Base-by-base conservation (phyloP, 2,329 filamentous ascomycete species). In the Monosporascus sp. region DNA sequence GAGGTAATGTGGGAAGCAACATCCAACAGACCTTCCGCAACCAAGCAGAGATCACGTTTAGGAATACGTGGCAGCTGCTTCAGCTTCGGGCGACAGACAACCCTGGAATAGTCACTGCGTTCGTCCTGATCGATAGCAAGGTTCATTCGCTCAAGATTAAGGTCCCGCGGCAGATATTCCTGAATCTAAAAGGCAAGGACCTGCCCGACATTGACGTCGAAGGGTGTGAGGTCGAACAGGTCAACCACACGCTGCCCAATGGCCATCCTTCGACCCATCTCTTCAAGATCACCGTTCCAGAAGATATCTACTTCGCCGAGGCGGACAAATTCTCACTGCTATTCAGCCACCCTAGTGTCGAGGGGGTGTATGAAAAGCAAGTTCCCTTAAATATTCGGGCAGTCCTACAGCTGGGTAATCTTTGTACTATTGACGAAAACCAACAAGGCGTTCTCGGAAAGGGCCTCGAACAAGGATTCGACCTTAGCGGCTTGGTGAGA, bases 361-460 rank as follows among this genome's bases (percentile, higher is more conserved):
- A 99, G 70, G 95, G 95, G 31, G 91, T 99, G 15, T 99, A 99
- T 65, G 95, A 99, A 73, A 93, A 88, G 64, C 88, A 96, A 60
- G 80, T 99, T 1, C 91, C 95, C 1, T 77, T 97, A 6, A 90
- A 89, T 58, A 82, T 96, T 47, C 83, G 93, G 41, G 94, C 93
- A 4, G 82, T 99, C 35, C 80, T 99, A 9, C 89, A 94, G 60
- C 77, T 99, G 1, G 95, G 94, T 43, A 97, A 90, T 63, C 77
- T 89, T 31, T 99, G 94, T 68, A 95, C 90, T 2, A 96, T 99
- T 60, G 94, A 99, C 63, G 89, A 96, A 63, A 85, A 79, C 51
- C 92, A 97, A 62, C 83, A 88, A 55, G 95, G 93, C 61, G 92
- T 97, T 2, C 81, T 99, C 8, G 94, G 94, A 48, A 93, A 88